These are phyloP conservation scores for Geranium incanum DNA, from an alignment of 441 rosid genomes.

Conservation along the genomic window DNA sequence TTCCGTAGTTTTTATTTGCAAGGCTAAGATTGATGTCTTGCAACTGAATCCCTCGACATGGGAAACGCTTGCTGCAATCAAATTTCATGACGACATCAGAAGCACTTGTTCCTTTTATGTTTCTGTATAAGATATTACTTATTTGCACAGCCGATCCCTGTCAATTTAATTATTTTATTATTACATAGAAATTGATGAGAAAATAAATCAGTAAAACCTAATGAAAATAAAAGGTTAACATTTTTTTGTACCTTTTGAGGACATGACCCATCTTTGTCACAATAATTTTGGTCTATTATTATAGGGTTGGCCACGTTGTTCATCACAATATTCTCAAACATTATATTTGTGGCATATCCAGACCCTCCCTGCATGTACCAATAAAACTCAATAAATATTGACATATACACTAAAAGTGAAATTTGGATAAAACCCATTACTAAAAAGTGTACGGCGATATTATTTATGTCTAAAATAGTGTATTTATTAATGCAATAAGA, in stretches of 20 bases:
- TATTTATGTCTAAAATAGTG: too few relatives aligned
- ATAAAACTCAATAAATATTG: too few relatives aligned
- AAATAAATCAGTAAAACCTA: too few relatives aligned
- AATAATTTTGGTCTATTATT: constrained; percentile 69
- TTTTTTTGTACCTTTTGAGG: constrained; percentile 39
- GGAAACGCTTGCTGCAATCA: constrained; percentile 45
- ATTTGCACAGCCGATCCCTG: constrained; percentile 68
- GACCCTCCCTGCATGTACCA: constrained; percentile 55
- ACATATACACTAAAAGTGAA: too few relatives aligned
- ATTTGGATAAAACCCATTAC: too few relatives aligned
- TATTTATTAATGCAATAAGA: too few relatives aligned
- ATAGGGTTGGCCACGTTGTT: constrained; percentile 65
- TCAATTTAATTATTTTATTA: neutral
- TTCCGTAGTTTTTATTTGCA: constrained; percentile 9
- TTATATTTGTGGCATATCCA: constrained; percentile 58
- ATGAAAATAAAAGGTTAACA: too few relatives aligned
- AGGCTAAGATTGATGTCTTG: constrained; percentile 34
- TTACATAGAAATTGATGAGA: too few relatives aligned
- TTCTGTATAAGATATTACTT: constrained; percentile 52
- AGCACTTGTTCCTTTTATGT: constrained; percentile 67
- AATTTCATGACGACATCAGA: constrained; percentile 48
- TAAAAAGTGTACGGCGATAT: too few relatives aligned
- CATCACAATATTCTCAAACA: constrained; percentile 52
- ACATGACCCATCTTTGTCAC: constrained; percentile 49
- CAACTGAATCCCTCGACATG: constrained; percentile 48